Base-by-base conservation (phyloP, 83 land plant genomes). In the Isoetes engelmannii region DNA sequence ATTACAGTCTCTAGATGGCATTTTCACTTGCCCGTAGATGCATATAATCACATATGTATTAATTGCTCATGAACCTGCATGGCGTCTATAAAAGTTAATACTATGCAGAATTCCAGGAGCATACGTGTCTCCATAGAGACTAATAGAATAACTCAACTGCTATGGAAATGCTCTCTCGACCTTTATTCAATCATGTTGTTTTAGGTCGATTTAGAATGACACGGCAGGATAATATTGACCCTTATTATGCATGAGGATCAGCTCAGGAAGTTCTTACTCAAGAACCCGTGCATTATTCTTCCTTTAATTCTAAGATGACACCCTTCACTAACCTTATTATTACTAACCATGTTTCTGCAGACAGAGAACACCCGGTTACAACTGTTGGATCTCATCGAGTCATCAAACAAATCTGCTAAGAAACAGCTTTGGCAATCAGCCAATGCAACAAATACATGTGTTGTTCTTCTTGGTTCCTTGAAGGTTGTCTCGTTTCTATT, bases 401-500 rank as follows among this genome's bases (percentile, higher is more conserved):
- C 80, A 51, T 88, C 88, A 54, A 65, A 82, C 19, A 90, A 78
- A 71, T 41, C 76, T 76, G 97, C 89, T 37, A 94, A 77, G 70
- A 94, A 86, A 67, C 91, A 87, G 74, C 54, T 80, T 37, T 94
- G 92, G 92, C 85, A 78, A 68, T 68, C 74, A 15, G 74, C 81
- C 6, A 84, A 76, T 71, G 68, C 81, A 15, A 84, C 91, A n/a
- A 95, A 90, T 81, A 78, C 81, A n/a, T 95, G 99, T 77, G 99
- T 95, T 20, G 97, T 81, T 10, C 82, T 95, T 60, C 86, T 95
- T 53, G 78, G 89, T 68, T 85, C 87, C 61, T 74, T 95, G 49
- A 95, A 95, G 99, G 97, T 63, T 48, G 64, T 70, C 12, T 57
- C 60, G 0, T 55, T 43, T 9, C 15, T 61, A 13, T 13, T 64